These are phyloP conservation scores for Echeveria elegans DNA, from an alignment of 164 flowering plant genomes.

Conservation along the genomic window DNA sequence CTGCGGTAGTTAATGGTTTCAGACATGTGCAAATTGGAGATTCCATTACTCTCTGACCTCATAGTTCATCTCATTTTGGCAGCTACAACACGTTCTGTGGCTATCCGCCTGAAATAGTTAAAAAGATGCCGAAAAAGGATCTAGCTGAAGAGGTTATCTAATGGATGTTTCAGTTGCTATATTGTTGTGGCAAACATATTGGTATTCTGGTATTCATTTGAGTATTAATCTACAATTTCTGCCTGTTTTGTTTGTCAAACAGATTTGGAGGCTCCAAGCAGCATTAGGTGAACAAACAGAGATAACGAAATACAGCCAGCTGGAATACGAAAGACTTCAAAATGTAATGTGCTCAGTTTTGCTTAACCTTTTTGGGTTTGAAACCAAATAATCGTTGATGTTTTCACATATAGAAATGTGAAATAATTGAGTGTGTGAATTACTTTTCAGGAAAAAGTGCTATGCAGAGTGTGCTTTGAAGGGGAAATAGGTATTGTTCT, in stretches of 20 bases:
- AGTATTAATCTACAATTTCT: too few relatives aligned
- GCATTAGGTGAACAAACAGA: constrained; percentile 87
- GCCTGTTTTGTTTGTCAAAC: constrained; percentile 1
- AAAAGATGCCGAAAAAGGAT: constrained; percentile 70
- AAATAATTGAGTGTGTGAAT: background rate
- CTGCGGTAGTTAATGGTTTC: background rate
- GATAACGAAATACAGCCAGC: constrained; percentile 82
- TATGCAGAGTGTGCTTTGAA: constrained; percentile 82
- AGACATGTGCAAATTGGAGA: background rate
- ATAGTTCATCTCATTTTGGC: constrained; percentile 11
- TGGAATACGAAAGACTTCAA: constrained; percentile 83
- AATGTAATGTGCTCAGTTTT: constrained; percentile 47
- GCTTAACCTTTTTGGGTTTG: constrained; percentile 5
- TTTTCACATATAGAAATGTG: background rate
- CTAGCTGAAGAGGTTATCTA: constrained; percentile 73
- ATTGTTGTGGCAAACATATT: too few relatives aligned
- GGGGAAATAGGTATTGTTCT: constrained; percentile 66
- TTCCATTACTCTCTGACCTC: too few relatives aligned
- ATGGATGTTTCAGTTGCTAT: background rate
- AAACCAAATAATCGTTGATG: background rate
- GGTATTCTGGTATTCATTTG: too few relatives aligned
- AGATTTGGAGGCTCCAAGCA: constrained; percentile 74
- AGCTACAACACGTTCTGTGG: constrained; percentile 56
- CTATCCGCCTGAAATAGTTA: constrained; percentile 55
- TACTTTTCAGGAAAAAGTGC: constrained; percentile 65